A percentile compares a stretch with the other conserved stretches of the same genome.
These are phyloP conservation scores for Arthrobotrys iridis DNA, from an alignment of 2,329 filamentous ascomycete species.

Conservation along the genomic window DNA sequence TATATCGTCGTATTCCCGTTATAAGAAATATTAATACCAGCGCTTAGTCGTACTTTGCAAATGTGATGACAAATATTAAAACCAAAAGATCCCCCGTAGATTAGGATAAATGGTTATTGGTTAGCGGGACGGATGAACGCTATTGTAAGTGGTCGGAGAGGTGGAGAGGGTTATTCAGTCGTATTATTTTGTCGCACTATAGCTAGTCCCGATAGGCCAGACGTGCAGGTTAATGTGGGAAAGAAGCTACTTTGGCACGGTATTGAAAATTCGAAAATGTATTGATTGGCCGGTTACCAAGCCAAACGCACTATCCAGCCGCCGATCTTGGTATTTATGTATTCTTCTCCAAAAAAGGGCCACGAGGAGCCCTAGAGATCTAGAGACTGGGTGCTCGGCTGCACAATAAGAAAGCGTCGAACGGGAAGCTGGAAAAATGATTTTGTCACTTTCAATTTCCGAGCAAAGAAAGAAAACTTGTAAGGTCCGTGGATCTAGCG, in stretches of 20 bases:
- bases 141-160: constrained; percentile 22
- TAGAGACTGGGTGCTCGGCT: constrained; percentile 31
- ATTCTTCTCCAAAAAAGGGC: not conserved
- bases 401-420: constrained; percentile 29
- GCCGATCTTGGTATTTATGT: constrained; percentile 20
- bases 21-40: not conserved
- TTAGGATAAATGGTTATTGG: not conserved
- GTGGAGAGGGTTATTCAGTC: constrained; percentile 1
- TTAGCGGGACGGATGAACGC: constrained; percentile 11
- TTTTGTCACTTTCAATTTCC: constrained; percentile 48
- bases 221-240: constrained; percentile 18
- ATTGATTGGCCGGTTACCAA: constrained; percentile 36
- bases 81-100: not conserved
- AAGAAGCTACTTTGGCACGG: constrained; percentile 31
- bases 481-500: constrained; percentile 25
- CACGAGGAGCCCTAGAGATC: not conserved
- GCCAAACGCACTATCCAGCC: constrained; percentile 22
- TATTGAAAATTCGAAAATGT: constrained; percentile 31
- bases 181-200: constrained; percentile 5
- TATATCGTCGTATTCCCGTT: not conserved
- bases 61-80: constrained; percentile 34
- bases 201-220: constrained; percentile 51
- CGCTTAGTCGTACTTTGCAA: not conserved
- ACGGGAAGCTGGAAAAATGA: constrained; percentile 24
- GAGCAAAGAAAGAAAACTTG: constrained; percentile 26